Evolutionary conservation across 495 filamentous ascomycete genomes (phyloP).

Genomic region (Xylaria scruposa): DNA sequence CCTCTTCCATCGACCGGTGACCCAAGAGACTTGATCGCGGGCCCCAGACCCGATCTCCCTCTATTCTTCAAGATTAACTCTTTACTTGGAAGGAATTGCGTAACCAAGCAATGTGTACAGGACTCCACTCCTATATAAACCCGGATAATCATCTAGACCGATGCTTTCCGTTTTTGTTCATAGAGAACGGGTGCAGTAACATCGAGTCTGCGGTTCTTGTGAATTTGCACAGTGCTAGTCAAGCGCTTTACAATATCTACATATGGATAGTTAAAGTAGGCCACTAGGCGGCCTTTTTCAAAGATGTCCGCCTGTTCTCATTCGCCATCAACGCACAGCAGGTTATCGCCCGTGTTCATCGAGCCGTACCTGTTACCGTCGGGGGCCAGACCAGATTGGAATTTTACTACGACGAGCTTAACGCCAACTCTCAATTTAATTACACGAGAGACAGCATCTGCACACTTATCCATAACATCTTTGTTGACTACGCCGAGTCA

Average conservation of each 20-base stretch:
- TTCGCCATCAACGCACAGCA: not conserved
- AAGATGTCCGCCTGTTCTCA: not conserved
- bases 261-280: not conserved
- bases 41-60: not conserved
- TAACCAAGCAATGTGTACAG: not conserved
- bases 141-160: not conserved
- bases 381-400: not conserved
- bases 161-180: constrained; percentile 12
- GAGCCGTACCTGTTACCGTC: not conserved
- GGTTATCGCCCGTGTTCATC: not conserved
- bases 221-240: constrained; percentile 12
- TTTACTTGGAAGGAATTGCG: not conserved
- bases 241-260: constrained; percentile 21
- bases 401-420: not conserved
- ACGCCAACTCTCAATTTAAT: not conserved
- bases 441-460: constrained; percentile 1
- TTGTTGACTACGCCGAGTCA: not conserved
- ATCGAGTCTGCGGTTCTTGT: not conserved
- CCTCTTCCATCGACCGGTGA: not conserved
- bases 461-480: not conserved
- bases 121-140: not conserved
- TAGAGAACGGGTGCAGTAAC: not conserved
- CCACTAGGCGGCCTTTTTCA: not conserved
- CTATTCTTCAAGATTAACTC: constrained; percentile 1
- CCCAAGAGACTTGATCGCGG: not conserved